Evolutionary conservation across 1,284 basidiomycete genomes (phyloP).

Genomic region (Trichosporon coremiiforme): DNA sequence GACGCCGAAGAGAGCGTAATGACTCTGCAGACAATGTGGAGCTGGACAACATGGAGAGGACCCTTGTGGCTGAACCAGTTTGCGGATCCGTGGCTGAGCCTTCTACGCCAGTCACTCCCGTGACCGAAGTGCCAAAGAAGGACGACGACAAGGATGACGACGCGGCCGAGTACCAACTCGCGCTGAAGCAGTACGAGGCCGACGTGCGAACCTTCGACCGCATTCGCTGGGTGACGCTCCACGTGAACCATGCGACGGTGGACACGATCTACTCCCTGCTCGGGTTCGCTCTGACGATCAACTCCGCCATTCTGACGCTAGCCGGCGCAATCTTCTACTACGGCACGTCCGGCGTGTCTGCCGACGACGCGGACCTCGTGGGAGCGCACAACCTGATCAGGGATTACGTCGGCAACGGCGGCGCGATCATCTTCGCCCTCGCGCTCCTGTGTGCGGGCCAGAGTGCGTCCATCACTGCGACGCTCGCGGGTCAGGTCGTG

Average conservation of each 20-base stretch:
- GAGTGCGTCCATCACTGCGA: slow-evolving; percentile 89
- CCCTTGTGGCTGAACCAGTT: background rate
- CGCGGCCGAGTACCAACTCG: slow-evolving; percentile 28
- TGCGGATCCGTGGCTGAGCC: background rate
- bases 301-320: slow-evolving; percentile 68
- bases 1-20: background rate
- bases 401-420: slow-evolving; percentile 67
- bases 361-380: slow-evolving; percentile 71
- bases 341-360: slow-evolving; percentile 46
- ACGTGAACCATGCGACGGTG: slow-evolving; percentile 72
- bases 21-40: slow-evolving; percentile 16
- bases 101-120: background rate
- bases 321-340: slow-evolving; percentile 72
- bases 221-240: slow-evolving; percentile 69
- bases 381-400: slow-evolving; percentile 76
- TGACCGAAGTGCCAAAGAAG: slow-evolving; percentile 26
- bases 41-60: background rate
- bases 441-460: slow-evolving; percentile 83
- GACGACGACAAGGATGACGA: slow-evolving; percentile 34
- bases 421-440: slow-evolving; percentile 81
- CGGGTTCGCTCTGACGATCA: slow-evolving; percentile 83
- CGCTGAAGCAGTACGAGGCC: slow-evolving; percentile 58
- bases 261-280: slow-evolving; percentile 62
- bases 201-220: slow-evolving; percentile 65
- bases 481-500: slow-evolving; percentile 86